These are phyloP conservation scores for Piedraia hortae DNA, from an alignment of 2,329 filamentous ascomycete species.

Conservation along the genomic window DNA sequence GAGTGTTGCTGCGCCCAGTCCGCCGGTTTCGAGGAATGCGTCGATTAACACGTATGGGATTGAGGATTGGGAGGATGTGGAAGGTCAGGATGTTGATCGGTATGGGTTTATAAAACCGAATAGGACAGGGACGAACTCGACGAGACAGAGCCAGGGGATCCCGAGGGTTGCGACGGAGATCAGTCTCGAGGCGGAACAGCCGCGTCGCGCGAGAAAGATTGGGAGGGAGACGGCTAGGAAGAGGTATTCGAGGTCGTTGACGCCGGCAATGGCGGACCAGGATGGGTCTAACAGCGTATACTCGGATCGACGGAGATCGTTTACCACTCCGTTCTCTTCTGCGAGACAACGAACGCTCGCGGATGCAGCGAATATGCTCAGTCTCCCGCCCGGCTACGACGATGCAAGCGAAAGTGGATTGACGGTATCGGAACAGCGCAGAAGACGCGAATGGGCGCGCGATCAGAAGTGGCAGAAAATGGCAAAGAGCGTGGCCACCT, in stretches of 20 bases:
- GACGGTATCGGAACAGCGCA: conserved; percentile 19
- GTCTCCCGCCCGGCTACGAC: conserved; percentile 24
- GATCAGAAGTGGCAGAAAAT: conserved; percentile 43
- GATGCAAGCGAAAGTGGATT: conserved; percentile 21
- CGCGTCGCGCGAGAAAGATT: conserved; percentile 25
- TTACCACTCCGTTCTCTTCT: conserved; percentile 18
- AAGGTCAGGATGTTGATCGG: conserved; percentile 30
- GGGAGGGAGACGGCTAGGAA: conserved; percentile 23
- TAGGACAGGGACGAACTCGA: conserved; percentile 5
- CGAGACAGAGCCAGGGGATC: conserved; percentile 12
- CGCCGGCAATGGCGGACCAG: conserved; percentile 5
- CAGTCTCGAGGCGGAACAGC: conserved; percentile 27
- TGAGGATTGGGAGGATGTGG: conserved; percentile 35
- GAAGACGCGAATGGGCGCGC: conserved; percentile 30
- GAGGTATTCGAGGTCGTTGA: conserved; percentile 15
- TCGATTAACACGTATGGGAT: conserved; percentile 27
- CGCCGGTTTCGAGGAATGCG: conserved; percentile 1
- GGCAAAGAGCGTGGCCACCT: conserved; percentile 17
- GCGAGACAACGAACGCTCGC: conserved; percentile 26
- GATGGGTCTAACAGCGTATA: conserved; percentile 10
- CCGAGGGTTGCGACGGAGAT: conserved; percentile 33
- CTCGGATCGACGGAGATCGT: conserved; percentile 4
- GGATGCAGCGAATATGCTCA: conserved; percentile 37
- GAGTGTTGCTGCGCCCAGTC: background rate
- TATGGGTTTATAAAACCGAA: conserved; percentile 34